A percentile compares a stretch with the other conserved stretches of the same genome.
phyloP scores from a whole-genome alignment of 2,329 filamentous ascomycete genomes.

The Colletotrichum orchidophilum region DNA sequence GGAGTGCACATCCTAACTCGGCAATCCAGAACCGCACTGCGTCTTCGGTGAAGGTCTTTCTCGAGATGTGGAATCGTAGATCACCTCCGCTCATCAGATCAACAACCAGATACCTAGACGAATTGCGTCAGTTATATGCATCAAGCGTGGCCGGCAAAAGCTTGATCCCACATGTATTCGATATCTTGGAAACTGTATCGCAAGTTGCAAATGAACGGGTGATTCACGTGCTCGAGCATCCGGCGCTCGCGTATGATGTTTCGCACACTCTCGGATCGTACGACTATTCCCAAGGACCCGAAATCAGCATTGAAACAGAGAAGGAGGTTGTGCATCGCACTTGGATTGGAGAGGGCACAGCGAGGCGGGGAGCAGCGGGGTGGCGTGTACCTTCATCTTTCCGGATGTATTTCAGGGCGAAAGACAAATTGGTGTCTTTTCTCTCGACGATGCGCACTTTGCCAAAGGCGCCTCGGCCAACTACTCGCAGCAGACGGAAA shows the following conservation, averaged over 20 bases:
- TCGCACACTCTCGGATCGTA: slow-evolving; percentile 95
- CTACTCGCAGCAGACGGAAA: slow-evolving; percentile 92
- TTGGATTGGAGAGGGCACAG: background rate
- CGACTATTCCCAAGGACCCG: slow-evolving; percentile 65
- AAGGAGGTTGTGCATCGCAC: background rate
- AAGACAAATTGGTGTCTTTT: slow-evolving; percentile 92
- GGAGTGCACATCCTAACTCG: slow-evolving; percentile 89
- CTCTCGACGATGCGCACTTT: slow-evolving; percentile 99
- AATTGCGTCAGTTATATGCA: slow-evolving; percentile 34
- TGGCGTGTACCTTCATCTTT: slow-evolving; percentile 88
- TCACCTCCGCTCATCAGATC: slow-evolving; percentile 99
- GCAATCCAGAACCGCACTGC: slow-evolving; percentile 97
- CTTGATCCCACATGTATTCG: slow-evolving; percentile 85
- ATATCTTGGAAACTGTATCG: slow-evolving; percentile 99
- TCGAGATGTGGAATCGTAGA: slow-evolving; percentile 94
- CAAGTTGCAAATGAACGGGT: slow-evolving; percentile 97
- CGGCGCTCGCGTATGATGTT: slow-evolving; percentile 97
- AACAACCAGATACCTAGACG: slow-evolving; percentile 91
- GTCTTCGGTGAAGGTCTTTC: slow-evolving; percentile 98
- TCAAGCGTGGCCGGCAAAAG: background rate
- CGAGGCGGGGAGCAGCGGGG: background rate
- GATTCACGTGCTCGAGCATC: slow-evolving; percentile 98
- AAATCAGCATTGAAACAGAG: slow-evolving; percentile 20
- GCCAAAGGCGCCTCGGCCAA: slow-evolving; percentile 97
- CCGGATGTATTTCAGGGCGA: slow-evolving; percentile 97